A percentile compares a stretch with the other conserved stretches of the same genome.
Conservation (phyloP, 805 yeast genomes). For the Ogataea angusta region DNA sequence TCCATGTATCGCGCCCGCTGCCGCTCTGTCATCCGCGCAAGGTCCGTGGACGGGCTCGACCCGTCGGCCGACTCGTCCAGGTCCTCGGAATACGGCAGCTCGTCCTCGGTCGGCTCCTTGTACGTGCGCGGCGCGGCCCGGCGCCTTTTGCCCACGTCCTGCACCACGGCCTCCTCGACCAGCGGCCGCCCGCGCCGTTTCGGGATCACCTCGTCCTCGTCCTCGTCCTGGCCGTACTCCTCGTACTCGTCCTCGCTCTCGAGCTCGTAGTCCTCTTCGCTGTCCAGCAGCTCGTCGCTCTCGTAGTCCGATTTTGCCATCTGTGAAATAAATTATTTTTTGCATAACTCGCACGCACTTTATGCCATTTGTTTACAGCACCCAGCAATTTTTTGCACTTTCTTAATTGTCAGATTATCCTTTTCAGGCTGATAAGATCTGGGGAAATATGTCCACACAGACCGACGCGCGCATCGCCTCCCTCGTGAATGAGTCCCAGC, state of each 20-base stretch:
- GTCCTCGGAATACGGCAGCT: conserved; percentile 4
- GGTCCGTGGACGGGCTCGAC: conserved; percentile 40
- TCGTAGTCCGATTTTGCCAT: conserved; percentile 12
- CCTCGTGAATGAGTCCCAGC: conserved; percentile 8
- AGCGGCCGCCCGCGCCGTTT: conserved; percentile 10
- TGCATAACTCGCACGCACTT: conserved; percentile 10
- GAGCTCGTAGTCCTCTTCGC: conserved; percentile 17
- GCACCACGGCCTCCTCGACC: conserved; percentile 8
- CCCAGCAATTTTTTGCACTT: conserved; percentile 9
- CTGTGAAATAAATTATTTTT: not conserved
- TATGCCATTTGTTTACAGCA: conserved; percentile 11
- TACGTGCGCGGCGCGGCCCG: conserved; percentile 16
- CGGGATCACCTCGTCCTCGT: conserved; percentile 33
- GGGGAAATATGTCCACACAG: conserved; percentile 16
- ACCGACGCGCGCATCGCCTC: conserved; percentile 10
- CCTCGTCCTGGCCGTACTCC: conserved; percentile 18
- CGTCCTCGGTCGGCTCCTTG: conserved; percentile 20
- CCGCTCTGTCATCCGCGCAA: conserved; percentile 52
- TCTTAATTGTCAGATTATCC: conserved; percentile 13
- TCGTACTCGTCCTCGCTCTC: conserved; percentile 20
- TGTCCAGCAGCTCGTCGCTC: conserved; percentile 14
- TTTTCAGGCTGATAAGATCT: conserved; percentile 12
- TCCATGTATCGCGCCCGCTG: conserved; percentile 47
- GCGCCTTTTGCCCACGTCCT: conserved; percentile 11
- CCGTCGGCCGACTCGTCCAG: conserved; percentile 38